A percentile compares a stretch with the other conserved stretches of the same genome.
These are phyloP conservation scores for Cladosporium sp. DNA, from an alignment of 2,329 filamentous ascomycete genomes.

Conservation along the genomic window DNA sequence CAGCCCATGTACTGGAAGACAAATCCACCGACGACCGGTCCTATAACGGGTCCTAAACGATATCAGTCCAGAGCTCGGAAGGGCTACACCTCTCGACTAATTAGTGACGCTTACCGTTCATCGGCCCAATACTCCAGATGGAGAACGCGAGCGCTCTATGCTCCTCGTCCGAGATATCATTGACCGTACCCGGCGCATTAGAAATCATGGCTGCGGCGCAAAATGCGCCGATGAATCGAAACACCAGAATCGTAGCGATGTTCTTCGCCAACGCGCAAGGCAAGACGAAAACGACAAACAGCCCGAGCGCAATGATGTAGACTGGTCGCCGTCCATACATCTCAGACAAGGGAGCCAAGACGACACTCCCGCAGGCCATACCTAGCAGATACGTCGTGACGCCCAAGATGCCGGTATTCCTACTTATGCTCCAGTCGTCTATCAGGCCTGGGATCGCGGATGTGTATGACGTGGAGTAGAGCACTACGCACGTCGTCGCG, in stretches of 20 bases:
- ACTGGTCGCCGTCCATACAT: conserved; percentile 62
- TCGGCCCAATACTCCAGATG: conserved; percentile 74
- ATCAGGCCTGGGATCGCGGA: conserved; percentile 64
- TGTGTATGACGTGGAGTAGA: conserved; percentile 76
- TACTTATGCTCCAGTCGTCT: conserved; percentile 56
- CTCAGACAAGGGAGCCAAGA: conserved; percentile 69
- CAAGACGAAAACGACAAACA: conserved; percentile 64
- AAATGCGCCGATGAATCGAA: conserved; percentile 67
- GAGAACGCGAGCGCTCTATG: conserved; percentile 76
- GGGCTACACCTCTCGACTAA: conserved; percentile 24
- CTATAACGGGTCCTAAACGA: conserved; percentile 35
- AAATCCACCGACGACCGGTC: conserved; percentile 75
- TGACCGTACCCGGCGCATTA: conserved; percentile 75
- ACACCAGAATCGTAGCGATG: conserved; percentile 60
- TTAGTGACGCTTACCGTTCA: conserved; percentile 52
- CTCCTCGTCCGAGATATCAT: conserved; percentile 76
- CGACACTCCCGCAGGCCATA: conserved; percentile 51
- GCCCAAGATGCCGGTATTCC: conserved; percentile 63
- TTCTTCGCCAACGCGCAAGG: conserved; percentile 66
- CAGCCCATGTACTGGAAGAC: conserved; percentile 72
- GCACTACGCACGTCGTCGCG: conserved; percentile 50
- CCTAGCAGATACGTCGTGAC: conserved; percentile 74
- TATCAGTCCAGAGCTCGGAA: background rate
- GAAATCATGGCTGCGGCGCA: conserved; percentile 75
- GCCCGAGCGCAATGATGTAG: conserved; percentile 58